A percentile compares a stretch with the other conserved stretches of the same genome.
These are phyloP conservation scores for Blyttiomyces sp. DNA, from an alignment of 371 early-diverging fungal species.

Conservation along the genomic window DNA sequence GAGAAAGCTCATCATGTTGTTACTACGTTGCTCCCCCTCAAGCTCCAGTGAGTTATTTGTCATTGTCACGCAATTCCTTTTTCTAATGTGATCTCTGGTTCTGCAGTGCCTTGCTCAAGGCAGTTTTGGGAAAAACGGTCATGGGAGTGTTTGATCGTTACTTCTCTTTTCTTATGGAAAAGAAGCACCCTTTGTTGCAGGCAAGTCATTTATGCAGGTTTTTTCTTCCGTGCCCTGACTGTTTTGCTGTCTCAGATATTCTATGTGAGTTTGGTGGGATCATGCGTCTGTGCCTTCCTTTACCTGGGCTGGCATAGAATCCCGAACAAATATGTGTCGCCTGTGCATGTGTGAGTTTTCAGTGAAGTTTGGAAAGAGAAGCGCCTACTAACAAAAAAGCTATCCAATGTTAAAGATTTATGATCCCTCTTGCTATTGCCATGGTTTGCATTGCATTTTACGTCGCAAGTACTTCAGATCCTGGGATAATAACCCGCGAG, in stretches of 20 bases:
- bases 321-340: constrained; percentile 23
- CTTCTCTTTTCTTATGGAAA: constrained; percentile 8
- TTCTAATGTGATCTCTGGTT: background rate
- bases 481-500: constrained; percentile 29
- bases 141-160: constrained; percentile 11
- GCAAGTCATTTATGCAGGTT: background rate
- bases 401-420: constrained; percentile 13
- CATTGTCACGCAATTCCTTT: background rate
- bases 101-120: constrained; percentile 3
- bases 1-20: constrained; percentile 10
- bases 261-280: constrained; percentile 36
- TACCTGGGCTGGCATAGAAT: constrained; percentile 26
- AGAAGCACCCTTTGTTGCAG: constrained; percentile 29
- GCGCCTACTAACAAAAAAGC: background rate
- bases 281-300: constrained; percentile 23
- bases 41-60: constrained; percentile 18
- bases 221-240: background rate
- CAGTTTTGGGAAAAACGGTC: constrained; percentile 9
- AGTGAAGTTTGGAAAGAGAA: background rate
- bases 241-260: constrained; percentile 24
- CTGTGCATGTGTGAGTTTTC: constrained; percentile 24
- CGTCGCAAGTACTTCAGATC: constrained; percentile 31
- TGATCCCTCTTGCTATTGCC: constrained; percentile 19
- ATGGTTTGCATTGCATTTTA: constrained; percentile 28
- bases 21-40: constrained; percentile 19